These are phyloP conservation scores for Phytophthora multivora DNA, from an alignment of 352 stramenopile genomes.

Conservation along the genomic window DNA sequence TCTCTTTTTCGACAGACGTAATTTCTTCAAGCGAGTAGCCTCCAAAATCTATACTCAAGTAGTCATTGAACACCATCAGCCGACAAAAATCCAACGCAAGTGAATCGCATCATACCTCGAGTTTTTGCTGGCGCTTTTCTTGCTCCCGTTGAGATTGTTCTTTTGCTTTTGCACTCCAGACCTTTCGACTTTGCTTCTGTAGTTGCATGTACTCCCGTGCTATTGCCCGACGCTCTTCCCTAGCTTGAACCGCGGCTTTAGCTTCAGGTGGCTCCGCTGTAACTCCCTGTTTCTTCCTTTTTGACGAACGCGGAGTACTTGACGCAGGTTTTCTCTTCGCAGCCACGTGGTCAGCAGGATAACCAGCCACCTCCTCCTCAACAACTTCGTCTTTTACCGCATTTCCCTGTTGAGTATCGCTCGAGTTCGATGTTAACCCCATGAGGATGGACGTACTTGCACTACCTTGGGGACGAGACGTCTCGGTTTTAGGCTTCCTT, in stretches of 20 bases:
- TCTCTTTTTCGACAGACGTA: conserved; percentile 29
- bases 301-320: conserved; percentile 5
- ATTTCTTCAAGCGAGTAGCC: conserved; percentile 29
- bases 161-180: conserved; percentile 40
- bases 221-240: conserved; percentile 50
- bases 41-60: conserved; percentile 28
- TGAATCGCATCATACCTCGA: conserved; percentile 40
- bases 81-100: no score
- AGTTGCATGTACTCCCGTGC: conserved; percentile 73
- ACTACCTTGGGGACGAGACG: not conserved
- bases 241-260: conserved; percentile 29
- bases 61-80: not conserved
- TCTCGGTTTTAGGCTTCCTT: conserved; percentile 11
- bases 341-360: not conserved
- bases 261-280: not conserved
- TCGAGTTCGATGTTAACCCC: conserved; percentile 1
- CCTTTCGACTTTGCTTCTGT: conserved; percentile 54
- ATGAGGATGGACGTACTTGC: conserved; percentile 37
- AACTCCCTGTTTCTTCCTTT: conserved; percentile 21
- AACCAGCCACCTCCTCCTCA: not conserved
- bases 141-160: conserved; percentile 44
- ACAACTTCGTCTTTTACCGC: not conserved
- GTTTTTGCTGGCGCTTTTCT: conserved; percentile 47
- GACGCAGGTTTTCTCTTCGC: conserved; percentile 17
- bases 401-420: not conserved